Percentiles rank a stretch among this genome's conserved stretches.
phyloP scores from a whole-genome alignment of 257 asterid genomes.

The Capsicum chinense region DNA sequence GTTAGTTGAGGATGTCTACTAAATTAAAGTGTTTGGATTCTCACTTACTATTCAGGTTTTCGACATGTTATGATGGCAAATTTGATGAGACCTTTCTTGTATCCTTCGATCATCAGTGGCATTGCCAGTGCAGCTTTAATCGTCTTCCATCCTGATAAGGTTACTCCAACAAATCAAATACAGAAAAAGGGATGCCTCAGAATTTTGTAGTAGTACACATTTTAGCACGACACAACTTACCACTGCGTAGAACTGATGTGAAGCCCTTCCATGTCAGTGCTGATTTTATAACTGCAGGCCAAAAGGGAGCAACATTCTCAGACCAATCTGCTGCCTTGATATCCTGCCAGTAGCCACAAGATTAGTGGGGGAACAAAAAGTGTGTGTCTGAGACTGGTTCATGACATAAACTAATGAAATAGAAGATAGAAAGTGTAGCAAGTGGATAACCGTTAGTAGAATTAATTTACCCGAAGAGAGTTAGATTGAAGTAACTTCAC shows the following conservation, averaged over 20 bases:
- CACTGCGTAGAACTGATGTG: conserved; percentile 73
- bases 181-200: not conserved
- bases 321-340: conserved; percentile 89
- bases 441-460: not conserved
- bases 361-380: not conserved
- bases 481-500: conserved; percentile 69
- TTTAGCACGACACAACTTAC: conserved; percentile 42
- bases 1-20: not conserved
- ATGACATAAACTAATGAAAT: not conserved
- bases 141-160: conserved; percentile 83
- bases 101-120: conserved; percentile 94
- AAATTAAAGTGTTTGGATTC: not conserved
- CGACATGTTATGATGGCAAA: conserved; percentile 82
- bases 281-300: conserved; percentile 93
- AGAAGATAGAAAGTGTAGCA: not conserved
- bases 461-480: conserved; percentile 63
- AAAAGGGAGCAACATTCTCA: conserved; percentile 87
- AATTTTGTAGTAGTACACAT: not conserved
- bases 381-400: not conserved
- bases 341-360: conserved; percentile 53
- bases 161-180: not conserved
- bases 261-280: conserved; percentile 93
- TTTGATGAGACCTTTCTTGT: conserved; percentile 79
- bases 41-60: conserved; percentile 55
- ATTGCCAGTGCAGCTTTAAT: conserved; percentile 88